Evolutionary conservation across 108 stramenopile genomes (phyloP), one percentile per base, ranked within the genome.

Genomic region (Pelagomonas calceolata): DNA sequence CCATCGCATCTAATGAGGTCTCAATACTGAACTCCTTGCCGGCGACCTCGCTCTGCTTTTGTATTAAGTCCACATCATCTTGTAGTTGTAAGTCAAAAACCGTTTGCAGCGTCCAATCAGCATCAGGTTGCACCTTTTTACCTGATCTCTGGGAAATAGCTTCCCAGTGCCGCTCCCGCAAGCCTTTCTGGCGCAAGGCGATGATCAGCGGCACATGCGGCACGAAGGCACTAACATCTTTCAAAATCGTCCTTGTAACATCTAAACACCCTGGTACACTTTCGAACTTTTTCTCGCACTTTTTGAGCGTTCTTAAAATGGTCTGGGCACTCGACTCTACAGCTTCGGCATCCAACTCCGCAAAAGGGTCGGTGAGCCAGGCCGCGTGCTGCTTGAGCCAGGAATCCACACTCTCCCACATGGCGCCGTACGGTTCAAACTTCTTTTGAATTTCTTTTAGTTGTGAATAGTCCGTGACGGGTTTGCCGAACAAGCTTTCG

Each of bases 21-120:
- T 88, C 83, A 45, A 88, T 88, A 68, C 85, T 82, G 74, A 76
- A 85, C 78, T 86, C 87, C 71, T 86, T 88, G 35, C 82, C 87
- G 37, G 87, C 87, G 9, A 66, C 68, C 72, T 88, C 85, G 14
- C 81, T 72, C 45, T 83, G 46, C 82, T 82, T 84, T 18, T 63
- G 75, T 32, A 86, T 65, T 12, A 46, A 60, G 32, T 63, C 76
- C 17, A 83, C 60, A 36, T 76, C 36, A 35, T 84, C 75, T 32
- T 66, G 67, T 29, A 86, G 75, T 35, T 76, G 69, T 18, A 79
- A 66, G 34, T 82, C 85, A 35, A 82, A 66, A 14, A 86, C 73
- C 43, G 45, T 72, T 31, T 76, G 0, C 32, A 79, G 37, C 18
- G 76, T 77, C 3, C 32, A 66, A 9, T 32, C 35, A 21, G 78